Evolutionary conservation across 305 asterid species (phyloP), one percentile per base, ranked within the genome.

Genomic region (Fraxinus xanthoxyloides): DNA sequence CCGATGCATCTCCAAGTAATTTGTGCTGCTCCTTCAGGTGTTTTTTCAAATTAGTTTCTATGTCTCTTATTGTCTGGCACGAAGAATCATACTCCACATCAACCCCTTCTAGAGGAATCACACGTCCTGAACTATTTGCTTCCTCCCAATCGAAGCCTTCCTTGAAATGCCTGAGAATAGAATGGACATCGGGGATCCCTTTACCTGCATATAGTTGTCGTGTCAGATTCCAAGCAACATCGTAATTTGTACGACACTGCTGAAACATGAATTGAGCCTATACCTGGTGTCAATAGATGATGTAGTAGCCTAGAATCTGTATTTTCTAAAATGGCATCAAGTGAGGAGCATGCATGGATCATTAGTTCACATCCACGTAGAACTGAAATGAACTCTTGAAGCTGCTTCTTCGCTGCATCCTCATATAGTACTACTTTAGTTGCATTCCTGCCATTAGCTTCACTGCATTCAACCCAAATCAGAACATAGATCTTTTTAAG

Each of bases 71-170:
- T 32, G 80, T 81, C 85, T 89, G 93, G 86, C 95, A 91, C 34
- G 98, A 98, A 83, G 92, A 91, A 87, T 94, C 98, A 88, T 93
- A 96, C 82, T 90, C 94, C 23, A 88, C 35, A 89, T 96, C 99
- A 83, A 89, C 99, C 85, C 98, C 98, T 84, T 93, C 97, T 83
- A 89, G 89, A 56, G 98, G 99, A 87, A 96, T 89, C 73, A 96
- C 87, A 78, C 99, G 98, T 54, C 98, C 99, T 10, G 98, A 94
- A 79, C 84, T 86, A 85, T 90, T 89, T 87, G 99, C 99, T 90
- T 94, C 98, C 84, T 87, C 92, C 98, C 99, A 96, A 84, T 94
- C 98, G 82, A 96, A 96, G 81, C 97, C 97, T 86, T 90, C 97
- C 88, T 91, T 96, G 94, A 93, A 96, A 86, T 89, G 90, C 82